Conservation (phyloP, 2,329 filamentous ascomycete genomes). For the Fusarium euwallaceae region DNA sequence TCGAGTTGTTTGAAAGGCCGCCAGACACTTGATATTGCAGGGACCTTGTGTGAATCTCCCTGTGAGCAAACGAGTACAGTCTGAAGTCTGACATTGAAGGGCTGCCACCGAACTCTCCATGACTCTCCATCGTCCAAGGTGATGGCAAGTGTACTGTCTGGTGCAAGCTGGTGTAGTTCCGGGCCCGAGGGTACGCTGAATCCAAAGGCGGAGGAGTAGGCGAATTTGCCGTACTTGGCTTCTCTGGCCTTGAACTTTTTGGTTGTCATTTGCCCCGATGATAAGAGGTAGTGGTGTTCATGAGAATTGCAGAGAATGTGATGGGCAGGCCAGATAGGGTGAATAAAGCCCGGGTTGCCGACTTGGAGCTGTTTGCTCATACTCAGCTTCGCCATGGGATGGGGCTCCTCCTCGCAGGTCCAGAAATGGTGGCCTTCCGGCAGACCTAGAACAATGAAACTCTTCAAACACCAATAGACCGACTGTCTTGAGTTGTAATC, state of each 20-base stretch:
- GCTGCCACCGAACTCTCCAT: constrained; percentile 37
- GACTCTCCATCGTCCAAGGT: constrained; percentile 45
- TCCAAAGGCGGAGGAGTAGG: constrained; percentile 59
- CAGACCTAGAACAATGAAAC: constrained; percentile 58
- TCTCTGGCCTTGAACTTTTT: constrained; percentile 24
- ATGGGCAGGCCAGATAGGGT: constrained; percentile 44
- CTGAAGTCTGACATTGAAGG: neutral
- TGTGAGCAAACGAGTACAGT: neutral
- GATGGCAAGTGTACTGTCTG: constrained; percentile 42
- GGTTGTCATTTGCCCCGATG: constrained; percentile 26
- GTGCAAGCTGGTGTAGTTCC: constrained; percentile 39
- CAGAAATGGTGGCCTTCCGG: constrained; percentile 40
- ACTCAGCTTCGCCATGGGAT: constrained; percentile 2
- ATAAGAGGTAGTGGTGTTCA: constrained; percentile 24
- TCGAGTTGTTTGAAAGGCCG: constrained; percentile 38
- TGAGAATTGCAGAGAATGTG: constrained; percentile 57
- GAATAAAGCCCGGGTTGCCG: neutral
- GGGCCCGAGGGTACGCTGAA: constrained; percentile 56
- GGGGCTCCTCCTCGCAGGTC: constrained; percentile 20
- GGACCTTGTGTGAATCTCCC: neutral
- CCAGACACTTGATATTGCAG: constrained; percentile 31
- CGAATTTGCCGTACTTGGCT: constrained; percentile 59
- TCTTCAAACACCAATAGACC: constrained; percentile 67
- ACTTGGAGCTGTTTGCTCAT: neutral
- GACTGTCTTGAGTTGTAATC: constrained; percentile 69